Conservation (phyloP, 176 grass and related monocot genomes). For the Zea mays region DNA sequence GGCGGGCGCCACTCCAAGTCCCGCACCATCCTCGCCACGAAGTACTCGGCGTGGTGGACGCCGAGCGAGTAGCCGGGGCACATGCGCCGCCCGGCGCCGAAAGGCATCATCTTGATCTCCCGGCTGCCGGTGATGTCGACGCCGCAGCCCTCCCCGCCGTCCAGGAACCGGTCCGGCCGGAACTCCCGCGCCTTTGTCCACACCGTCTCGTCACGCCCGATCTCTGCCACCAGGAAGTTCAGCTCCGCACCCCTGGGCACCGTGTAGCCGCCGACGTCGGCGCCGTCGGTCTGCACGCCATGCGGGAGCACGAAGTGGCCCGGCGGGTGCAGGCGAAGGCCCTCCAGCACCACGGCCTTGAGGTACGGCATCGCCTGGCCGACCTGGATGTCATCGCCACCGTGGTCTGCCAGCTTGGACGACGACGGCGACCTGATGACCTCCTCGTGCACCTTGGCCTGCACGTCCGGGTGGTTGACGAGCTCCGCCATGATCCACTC, state of each 20-base stretch:
- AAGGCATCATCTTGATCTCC: conserved; percentile 83
- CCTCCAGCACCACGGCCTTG: conserved; percentile 67
- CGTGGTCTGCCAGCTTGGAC: not conserved
- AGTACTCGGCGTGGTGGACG: conserved; percentile 55
- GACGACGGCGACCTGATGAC: not conserved
- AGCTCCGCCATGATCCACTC: conserved; percentile 71
- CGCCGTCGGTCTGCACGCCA: conserved; percentile 25
- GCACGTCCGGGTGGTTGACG: conserved; percentile 33
- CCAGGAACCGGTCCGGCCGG: conserved; percentile 49
- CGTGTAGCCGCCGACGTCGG: conserved; percentile 33
- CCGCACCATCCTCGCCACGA: conserved; percentile 50
- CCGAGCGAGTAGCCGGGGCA: conserved; percentile 53
- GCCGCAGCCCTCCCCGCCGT: conserved; percentile 36
- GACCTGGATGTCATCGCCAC: conserved; percentile 15
- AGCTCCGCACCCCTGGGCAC: conserved; percentile 43
- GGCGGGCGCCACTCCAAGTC: conserved; percentile 43
- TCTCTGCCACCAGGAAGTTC: conserved; percentile 51
- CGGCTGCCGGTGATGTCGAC: conserved; percentile 51
- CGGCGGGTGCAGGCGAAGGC: conserved; percentile 55
- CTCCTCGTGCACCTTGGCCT: conserved; percentile 43
- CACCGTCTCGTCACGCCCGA: conserved; percentile 34
- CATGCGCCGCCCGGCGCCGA: conserved; percentile 64
- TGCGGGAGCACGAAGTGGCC: conserved; percentile 60
- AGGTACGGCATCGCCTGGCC: conserved; percentile 50
- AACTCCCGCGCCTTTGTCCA: conserved; percentile 51